Conservation (phyloP, 306 rosid genomes). For the Rubus idaeus region DNA sequence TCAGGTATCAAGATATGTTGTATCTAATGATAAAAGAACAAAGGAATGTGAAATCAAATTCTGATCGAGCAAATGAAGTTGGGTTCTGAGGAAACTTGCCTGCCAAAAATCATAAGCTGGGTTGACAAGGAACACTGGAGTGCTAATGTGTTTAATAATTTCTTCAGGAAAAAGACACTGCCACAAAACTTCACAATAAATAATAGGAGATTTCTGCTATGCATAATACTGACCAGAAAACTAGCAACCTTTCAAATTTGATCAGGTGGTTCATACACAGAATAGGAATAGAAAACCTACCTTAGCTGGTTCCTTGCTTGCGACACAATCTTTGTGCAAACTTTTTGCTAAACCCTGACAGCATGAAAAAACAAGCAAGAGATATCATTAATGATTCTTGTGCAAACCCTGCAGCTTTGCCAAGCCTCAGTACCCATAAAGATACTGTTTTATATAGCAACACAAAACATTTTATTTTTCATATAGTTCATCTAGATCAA, state of each 20-base stretch:
- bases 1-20: constrained; percentile 80
- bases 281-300: constrained; percentile 43
- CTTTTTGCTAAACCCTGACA: constrained; percentile 69
- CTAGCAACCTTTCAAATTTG: constrained; percentile 14
- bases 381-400: not conserved
- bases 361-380: constrained; percentile 19
- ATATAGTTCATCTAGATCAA: not conserved
- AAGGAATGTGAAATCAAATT: constrained; percentile 16
- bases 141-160: constrained; percentile 53
- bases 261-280: constrained; percentile 10
- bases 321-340: constrained; percentile 69
- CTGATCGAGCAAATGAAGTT: constrained; percentile 18
- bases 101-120: constrained; percentile 97
- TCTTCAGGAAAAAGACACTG: constrained; percentile 90
- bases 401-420: not conserved
- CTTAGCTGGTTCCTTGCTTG: constrained; percentile 62
- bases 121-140: constrained; percentile 87
- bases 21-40: constrained; percentile 51
- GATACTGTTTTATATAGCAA: not conserved
- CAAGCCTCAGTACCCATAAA: not conserved
- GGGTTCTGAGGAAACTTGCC: constrained; percentile 45
- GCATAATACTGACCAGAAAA: constrained; percentile 16
- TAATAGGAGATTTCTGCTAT: not conserved
- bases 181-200: constrained; percentile 21
- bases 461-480: not conserved